Base-by-base conservation (phyloP, 192 early-diverging fungal genomes). In the Coemansia sp. region DNA sequence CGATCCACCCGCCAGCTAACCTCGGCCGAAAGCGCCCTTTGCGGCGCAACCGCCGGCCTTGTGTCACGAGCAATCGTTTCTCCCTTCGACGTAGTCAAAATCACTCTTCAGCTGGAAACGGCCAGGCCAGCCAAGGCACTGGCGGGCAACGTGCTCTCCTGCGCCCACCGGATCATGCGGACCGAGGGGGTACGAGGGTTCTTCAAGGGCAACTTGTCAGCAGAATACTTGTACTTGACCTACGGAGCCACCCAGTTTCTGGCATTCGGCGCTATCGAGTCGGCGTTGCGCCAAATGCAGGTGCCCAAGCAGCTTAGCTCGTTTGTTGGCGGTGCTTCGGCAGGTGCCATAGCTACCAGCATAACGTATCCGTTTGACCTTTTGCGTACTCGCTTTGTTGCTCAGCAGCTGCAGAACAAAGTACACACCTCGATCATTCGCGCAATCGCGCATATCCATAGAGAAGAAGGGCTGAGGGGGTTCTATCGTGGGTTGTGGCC, bases 361-460 rank as follows among this genome's bases (percentile, higher is more conserved):
- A 60, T 66, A 0, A 94, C 96, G 34, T 98, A 95, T 80, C 93
- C 96, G n/a, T 87, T 98, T 52, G 96, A 98, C 81, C 82, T 98
- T 5, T 70, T 98, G 31, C 83, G 96, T 40, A 98, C 96, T 2
- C 82, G 93, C 17, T 98, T 98, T 81, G 90, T 93, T 3, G 82
- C 89, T 11, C 92, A 96, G 58, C 84, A 86, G 28, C 62, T 80
- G 32, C 39, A 62, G 8, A 82, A 80, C 67, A 77, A 80, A 74
- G 80, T 89, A 8, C 92, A 96, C 71, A 75, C 58, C 15, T 76
- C 85, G 14, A 56, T 96, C 2, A 17, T 76, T 0, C 79, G 82
- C 6, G 91, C 93, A 8, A 56, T 93, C 0, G 34, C 51, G 10
- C 68, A 84, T 47, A 96, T 98, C 50, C 54, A 68, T 21, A 32